Evolutionary conservation across 225 moss, liverwort and hornwort species (phyloP), one percentile per base, ranked within the genome.

Genomic region (Thuidium tamariscinum): DNA sequence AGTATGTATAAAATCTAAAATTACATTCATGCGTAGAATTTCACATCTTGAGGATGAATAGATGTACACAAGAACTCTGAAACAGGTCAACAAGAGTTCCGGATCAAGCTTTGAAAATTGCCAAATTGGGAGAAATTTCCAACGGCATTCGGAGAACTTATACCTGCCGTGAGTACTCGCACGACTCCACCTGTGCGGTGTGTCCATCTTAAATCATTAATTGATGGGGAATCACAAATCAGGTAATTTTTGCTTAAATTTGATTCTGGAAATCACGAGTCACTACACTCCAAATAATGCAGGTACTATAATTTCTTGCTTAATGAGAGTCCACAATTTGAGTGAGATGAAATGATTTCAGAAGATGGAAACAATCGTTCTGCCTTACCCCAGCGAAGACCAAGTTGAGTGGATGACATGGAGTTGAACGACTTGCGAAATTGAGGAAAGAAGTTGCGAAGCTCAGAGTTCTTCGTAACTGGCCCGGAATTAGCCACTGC

Each of bases 401-500:
- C 85, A 46, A 64, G 54, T 83, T 86, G 80, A 84, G 88, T 46
- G 34, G 75, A 80, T 67, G 77, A 84, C 29, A 36, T 73, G 63
- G 82, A 83, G 88, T 75, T 82, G 69, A 86, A 89, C 29, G 90
- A 76, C 86, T 91, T 93, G 77, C 42, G 85, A 82, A 90, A 91
- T 20, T 59, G 79, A 39, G 92, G 93, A 74, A 93, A 93, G 83
- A 77, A 80, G 83, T 88, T 60, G 49, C 83, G 83, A 85, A 92
- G 81, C 80, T 92, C 89, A 21, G 89, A 86, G 36, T 59, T 67
- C 71, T 84, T 76, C 25, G 89, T 77, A n/a, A 87, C 88, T 65
- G 89, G 87, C 80, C 93, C 93, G 54, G 89, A 89, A 87, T 92
- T 89, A 86, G 88, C 88, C 80, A 92, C 93, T 93, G 92, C 77